Evolutionary conservation across 2,329 filamentous ascomycete species (phyloP), one percentile per base, ranked within the genome.

Genomic region (Clarireedia paspali): DNA sequence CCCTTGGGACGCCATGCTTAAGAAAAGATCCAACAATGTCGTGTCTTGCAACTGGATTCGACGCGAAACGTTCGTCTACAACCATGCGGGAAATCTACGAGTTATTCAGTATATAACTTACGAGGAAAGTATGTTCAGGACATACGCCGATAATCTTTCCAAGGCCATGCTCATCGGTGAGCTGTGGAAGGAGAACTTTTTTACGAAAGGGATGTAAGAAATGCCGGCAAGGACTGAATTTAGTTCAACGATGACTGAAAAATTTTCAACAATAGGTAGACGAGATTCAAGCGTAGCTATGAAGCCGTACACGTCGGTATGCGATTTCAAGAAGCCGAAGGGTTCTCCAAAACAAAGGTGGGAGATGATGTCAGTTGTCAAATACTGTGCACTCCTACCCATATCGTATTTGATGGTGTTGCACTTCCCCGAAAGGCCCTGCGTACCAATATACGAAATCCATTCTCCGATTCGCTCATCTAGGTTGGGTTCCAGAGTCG

Each of bases 1-100:
- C 42, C 20, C 42, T 10, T 17, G 42, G 15, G n/a, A 45, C n/a
- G 12, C 73, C 0, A 34, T 6, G 36, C 23, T 27, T 57, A 23
- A 0, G 76, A 74, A n/a, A 45, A 14, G 42, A 45, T 7, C 15
- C 17, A 23, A 45, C 10, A 7, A 75, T 70, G 36, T 72, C 66
- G 34, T 73, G 73, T 15, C 77, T 76, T 14, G 9, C 9, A 17
- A 17, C 17, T 9, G 15, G 20, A 17, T 23, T 23, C 7, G 42
- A 1, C 7, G 7, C n/a, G 20, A 17, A 45, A 9, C 42, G 42
- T 4, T 45, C 15, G 42, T 45, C n/a, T 17, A 45, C 42, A 45
- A 23, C 42, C 4, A 2, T 45, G 9, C 42, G 42, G 20, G 53
- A 49, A 14, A 47, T 56, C 27, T 7, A 39, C 20, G 23, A 12